Evolutionary conservation across 2,329 filamentous ascomycete genomes (phyloP).

Genomic region (Karstenula rhodostoma): DNA sequence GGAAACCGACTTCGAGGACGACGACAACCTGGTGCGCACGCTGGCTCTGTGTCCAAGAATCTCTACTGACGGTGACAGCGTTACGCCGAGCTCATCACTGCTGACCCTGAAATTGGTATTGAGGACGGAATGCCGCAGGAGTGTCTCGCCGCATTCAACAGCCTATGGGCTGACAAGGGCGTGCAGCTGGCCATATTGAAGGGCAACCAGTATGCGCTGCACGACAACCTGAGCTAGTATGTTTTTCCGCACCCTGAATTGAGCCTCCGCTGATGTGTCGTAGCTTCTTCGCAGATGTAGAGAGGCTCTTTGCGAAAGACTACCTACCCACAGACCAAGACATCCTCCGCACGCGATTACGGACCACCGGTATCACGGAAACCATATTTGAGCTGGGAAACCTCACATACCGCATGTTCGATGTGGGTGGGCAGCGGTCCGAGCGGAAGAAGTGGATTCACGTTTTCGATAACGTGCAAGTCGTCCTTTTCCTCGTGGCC

Average conservation of each 20-base stretch:
- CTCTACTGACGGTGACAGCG: conserved; percentile 61
- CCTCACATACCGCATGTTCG: conserved; percentile 96
- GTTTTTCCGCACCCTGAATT: conserved; percentile 39
- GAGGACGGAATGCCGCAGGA: conserved; percentile 82
- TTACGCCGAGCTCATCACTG: conserved; percentile 78
- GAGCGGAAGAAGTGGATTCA: conserved; percentile 98
- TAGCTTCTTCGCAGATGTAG: conserved; percentile 80
- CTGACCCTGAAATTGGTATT: conserved; percentile 81
- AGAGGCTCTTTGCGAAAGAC: conserved; percentile 69
- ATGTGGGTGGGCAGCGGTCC: conserved; percentile 89
- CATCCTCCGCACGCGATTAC: conserved; percentile 85
- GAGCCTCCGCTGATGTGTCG: conserved; percentile 27
- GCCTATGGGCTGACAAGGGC: conserved; percentile 82
- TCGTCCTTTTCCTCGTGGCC: conserved; percentile 89
- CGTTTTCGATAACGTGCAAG: conserved; percentile 93
- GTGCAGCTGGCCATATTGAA: conserved; percentile 88
- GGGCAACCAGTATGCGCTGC: conserved; percentile 94
- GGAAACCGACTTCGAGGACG: conserved; percentile 77
- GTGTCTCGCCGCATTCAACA: conserved; percentile 82
- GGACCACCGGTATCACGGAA: conserved; percentile 95
- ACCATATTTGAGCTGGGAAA: conserved; percentile 92
- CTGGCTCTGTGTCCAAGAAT: background rate
- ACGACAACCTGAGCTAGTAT: conserved; percentile 95
- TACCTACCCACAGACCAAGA: conserved; percentile 95
- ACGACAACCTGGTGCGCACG: conserved; percentile 76